Percentiles rank a stretch among this genome's conserved stretches.
phyloP scores from a whole-genome alignment of 768 basidiomycete genomes.

The Amanita brunnescens region DNA sequence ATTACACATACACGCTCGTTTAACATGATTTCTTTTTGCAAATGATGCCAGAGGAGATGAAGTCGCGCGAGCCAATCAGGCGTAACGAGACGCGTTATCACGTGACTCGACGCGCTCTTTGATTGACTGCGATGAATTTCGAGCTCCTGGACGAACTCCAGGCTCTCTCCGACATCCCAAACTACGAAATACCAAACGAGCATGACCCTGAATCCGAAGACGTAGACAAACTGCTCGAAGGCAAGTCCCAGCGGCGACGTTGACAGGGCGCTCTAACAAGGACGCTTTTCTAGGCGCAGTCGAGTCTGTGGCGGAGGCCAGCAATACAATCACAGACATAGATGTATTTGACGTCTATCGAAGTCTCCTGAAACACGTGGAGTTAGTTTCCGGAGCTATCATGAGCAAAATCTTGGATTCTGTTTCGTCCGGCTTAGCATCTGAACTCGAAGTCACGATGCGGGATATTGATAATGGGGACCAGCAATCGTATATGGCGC shows the following conservation, averaged over 20 bases:
- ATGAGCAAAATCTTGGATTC: conserved; percentile 89
- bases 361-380: conserved; percentile 70
- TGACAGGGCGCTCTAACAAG: neutral
- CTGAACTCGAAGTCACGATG: conserved; percentile 64
- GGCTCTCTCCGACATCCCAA: conserved; percentile 47
- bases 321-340: conserved; percentile 59
- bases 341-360: conserved; percentile 78
- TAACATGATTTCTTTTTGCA: neutral
- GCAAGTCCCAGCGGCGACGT: conserved; percentile 22
- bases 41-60: neutral
- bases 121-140: conserved; percentile 36
- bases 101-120: conserved; percentile 10
- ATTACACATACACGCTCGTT: conserved; percentile 1
- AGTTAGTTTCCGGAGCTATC: conserved; percentile 48
- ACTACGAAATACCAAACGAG: conserved; percentile 63
- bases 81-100: conserved; percentile 6
- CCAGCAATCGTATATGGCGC: conserved; percentile 47
- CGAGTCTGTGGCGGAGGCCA: conserved; percentile 66
- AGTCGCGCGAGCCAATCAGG: too few species aligned
- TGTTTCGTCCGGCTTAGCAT: conserved; percentile 63
- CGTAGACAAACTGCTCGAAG: conserved; percentile 48
- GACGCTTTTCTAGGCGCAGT: conserved; percentile 52
- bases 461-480: conserved; percentile 66
- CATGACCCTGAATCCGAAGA: conserved; percentile 54
- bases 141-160: conserved; percentile 76